These are phyloP conservation scores for Verticillium albo-atrum DNA, from an alignment of 2,329 filamentous ascomycete species.

Conservation along the genomic window DNA sequence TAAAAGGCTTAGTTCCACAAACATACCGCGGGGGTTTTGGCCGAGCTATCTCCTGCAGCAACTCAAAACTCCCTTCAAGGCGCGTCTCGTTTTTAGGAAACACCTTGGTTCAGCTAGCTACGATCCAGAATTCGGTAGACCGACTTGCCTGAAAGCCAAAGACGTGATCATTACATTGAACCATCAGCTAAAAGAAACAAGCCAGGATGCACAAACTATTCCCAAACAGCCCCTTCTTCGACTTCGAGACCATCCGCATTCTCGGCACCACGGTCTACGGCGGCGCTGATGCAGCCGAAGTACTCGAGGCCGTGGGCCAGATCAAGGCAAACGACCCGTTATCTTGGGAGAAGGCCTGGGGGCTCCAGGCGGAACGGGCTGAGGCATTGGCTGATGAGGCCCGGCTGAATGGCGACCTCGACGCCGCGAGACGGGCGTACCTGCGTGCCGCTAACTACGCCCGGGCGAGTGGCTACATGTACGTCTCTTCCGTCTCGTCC, in stretches of 20 bases:
- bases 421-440: slow-evolving; percentile 26
- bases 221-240: slow-evolving; percentile 20
- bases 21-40: too few species aligned
- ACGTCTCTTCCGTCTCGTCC: background rate
- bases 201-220: background rate
- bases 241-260: slow-evolving; percentile 37
- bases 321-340: too few species aligned
- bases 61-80: too few species aligned
- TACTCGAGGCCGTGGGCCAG: slow-evolving; percentile 29
- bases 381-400: slow-evolving; percentile 29
- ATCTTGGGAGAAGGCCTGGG: slow-evolving; percentile 33
- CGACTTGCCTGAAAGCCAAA: too few species aligned
- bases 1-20: too few species aligned
- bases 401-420: slow-evolving; percentile 18
- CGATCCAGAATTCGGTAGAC: too few species aligned
- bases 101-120: too few species aligned
- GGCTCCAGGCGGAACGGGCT: slow-evolving; percentile 21
- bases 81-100: too few species aligned
- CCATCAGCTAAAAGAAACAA: too few species aligned
- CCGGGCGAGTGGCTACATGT: slow-evolving; percentile 26
- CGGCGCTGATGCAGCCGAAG: slow-evolving; percentile 35
- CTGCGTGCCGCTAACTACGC: slow-evolving; percentile 36
- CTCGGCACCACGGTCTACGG: slow-evolving; percentile 27
- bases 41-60: too few species aligned
- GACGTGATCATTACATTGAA: too few species aligned